Evolutionary conservation across 169 alveolate species (phyloP), one percentile per base, ranked within the genome.

Genomic region (Plasmodium knowlesi): DNA sequence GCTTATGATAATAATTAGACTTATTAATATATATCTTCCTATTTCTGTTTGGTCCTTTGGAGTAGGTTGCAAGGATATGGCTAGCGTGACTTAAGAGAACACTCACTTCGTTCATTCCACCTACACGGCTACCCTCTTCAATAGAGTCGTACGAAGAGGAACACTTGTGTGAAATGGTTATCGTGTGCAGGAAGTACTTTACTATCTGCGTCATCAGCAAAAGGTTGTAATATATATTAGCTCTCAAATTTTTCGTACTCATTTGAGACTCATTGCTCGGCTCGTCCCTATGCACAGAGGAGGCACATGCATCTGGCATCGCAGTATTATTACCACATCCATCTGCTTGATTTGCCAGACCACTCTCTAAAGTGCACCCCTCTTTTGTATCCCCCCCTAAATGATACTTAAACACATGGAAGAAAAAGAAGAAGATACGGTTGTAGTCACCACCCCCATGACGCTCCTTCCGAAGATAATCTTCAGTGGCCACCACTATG

Each of bases 81-180:
- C 28, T 85, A 3, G 93, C 54, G 57, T 54, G 86, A 54, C 80
- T 85, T 28, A 85, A 67, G 12, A 85, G 32, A 1, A 74, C 14
- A 41, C 22, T 85, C 10, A 85, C 78, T 22, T 85, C 86, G 5
- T 85, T 74, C n/a, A 46, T 9, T 16, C 10, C 30, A 25, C 61
- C 34, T 32, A 12, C 16, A 3, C 3, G 86, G 61, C 32, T 84
- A 12, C 32, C 30, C 37, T 74, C 93, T 22, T 85, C 93, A 1
- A 85, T n/a, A 0, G 93, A 85, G 25, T 85, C 93, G 39, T 76
- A 85, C 0, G 93, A 85, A 0, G 93, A 85, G 0, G 86, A n/a
- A 57, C 41, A 85, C 39, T 85, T 85, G 5, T 85, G 93, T 3
- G 93, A 85, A 16, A 85, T 73, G 0, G 93, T 85, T 6, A 85